Conservation (phyloP, 768 basidiomycete species). For the Psilocybe cyanescens region DNA sequence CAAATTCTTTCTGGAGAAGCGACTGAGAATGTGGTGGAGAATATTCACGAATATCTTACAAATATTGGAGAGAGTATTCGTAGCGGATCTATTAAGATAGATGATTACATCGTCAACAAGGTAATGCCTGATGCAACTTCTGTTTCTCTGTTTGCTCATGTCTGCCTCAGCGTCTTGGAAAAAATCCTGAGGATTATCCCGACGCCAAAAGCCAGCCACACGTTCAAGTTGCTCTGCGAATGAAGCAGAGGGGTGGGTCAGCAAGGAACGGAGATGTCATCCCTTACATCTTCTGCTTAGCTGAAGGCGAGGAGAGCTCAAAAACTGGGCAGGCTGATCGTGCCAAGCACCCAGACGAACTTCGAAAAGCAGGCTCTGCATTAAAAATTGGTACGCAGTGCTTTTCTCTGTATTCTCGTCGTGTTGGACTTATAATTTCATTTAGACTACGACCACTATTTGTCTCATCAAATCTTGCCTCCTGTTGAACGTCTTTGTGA, state of each 20-base stretch:
- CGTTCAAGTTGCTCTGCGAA: conserved; percentile 91
- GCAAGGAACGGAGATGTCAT: conserved; percentile 93
- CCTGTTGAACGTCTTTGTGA: conserved; percentile 96
- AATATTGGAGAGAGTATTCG: conserved; percentile 80
- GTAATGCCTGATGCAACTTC: conserved; percentile 36
- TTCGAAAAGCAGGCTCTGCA: conserved; percentile 67
- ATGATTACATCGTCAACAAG: conserved; percentile 96
- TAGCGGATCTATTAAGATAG: conserved; percentile 76
- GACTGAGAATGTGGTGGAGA: conserved; percentile 86
- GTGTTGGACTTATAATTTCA: not conserved
- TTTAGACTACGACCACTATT: conserved; percentile 89
- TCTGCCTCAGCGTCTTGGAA: conserved; percentile 80
- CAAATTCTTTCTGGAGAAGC: conserved; percentile 91
- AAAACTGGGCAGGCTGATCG: conserved; percentile 86
- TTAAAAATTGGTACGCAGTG: conserved; percentile 67
- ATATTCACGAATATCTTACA: conserved; percentile 90
- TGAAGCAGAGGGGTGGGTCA: conserved; percentile 83
- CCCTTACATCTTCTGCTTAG: conserved; percentile 90
- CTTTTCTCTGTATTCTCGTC: not conserved
- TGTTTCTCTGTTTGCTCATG: not conserved
- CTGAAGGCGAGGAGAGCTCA: conserved; percentile 69
- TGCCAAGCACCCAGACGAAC: conserved; percentile 93
- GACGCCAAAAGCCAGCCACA: conserved; percentile 96
- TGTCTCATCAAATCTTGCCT: conserved; percentile 90
- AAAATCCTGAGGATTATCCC: conserved; percentile 96